phyloP scores from a whole-genome alignment of 345 rosid species.

The Combretum micranthum region DNA sequence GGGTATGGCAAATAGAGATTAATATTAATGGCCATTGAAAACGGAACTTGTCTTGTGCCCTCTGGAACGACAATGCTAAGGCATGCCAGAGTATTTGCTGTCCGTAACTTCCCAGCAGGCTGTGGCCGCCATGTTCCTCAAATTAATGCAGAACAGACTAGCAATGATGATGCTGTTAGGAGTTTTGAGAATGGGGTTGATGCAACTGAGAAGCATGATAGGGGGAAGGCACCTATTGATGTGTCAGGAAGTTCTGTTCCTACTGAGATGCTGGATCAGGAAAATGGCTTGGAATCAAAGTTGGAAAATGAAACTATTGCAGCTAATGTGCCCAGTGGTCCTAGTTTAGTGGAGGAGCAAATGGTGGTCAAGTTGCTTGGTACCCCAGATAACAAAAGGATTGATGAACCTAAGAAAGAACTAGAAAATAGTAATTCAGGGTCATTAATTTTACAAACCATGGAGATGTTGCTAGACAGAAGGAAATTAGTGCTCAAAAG shows the following conservation, averaged over 20 bases:
- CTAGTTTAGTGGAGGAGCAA: conserved; percentile 4
- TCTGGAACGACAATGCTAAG: conserved; percentile 25
- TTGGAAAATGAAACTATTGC: no score
- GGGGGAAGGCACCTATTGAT: conserved; percentile 6
- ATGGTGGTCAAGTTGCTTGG: conserved; percentile 5
- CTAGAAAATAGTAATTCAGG: conserved; percentile 6
- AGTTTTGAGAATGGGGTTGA: conserved; percentile 7
- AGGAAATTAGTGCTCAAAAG: conserved; percentile 7
- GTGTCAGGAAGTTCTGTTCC: neutral
- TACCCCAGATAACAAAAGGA: conserved; percentile 6
- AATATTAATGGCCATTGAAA: conserved; percentile 15
- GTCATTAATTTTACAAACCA: conserved; percentile 5
- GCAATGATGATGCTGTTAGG: neutral
- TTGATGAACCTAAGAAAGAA: conserved; percentile 7
- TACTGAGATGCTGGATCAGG: neutral
- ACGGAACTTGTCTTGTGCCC: conserved; percentile 18
- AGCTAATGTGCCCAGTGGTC: neutral
- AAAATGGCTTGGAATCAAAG: no score
- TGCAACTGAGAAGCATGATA: conserved; percentile 1
- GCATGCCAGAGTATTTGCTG: conserved; percentile 33
- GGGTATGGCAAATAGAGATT: conserved; percentile 19
- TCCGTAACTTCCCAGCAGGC: conserved; percentile 45
- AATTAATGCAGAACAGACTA: conserved; percentile 8
- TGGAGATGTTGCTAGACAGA: conserved; percentile 10
- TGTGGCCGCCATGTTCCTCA: conserved; percentile 26